Conservation (phyloP, 2,329 filamentous ascomycete species). For the Botrytis aclada region DNA sequence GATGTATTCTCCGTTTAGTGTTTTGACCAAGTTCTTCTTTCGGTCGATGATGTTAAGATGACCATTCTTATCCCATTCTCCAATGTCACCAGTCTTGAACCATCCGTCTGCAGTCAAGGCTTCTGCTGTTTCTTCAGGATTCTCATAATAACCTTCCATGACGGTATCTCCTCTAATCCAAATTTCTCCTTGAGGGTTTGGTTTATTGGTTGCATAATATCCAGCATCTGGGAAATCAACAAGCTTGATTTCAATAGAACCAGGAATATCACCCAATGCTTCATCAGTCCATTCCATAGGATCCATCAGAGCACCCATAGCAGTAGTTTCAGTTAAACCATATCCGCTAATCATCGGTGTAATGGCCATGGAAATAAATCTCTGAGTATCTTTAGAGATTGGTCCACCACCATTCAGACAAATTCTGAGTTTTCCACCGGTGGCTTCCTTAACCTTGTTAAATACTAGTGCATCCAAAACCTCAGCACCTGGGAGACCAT, state of each 20-base stretch:
- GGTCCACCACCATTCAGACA: slow-evolving; percentile 94
- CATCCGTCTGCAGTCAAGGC: slow-evolving; percentile 80
- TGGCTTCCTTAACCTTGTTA: slow-evolving; percentile 85
- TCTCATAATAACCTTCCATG: slow-evolving; percentile 75
- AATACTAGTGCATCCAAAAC: slow-evolving; percentile 83
- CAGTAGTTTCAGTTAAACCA: slow-evolving; percentile 88
- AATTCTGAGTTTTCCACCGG: slow-evolving; percentile 82
- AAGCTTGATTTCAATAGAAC: slow-evolving; percentile 81
- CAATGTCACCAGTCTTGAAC: slow-evolving; percentile 97
- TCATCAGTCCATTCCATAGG: slow-evolving; percentile 79
- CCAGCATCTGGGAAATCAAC: slow-evolving; percentile 88
- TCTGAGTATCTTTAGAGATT: slow-evolving; percentile 80
- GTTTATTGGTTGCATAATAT: slow-evolving; percentile 66
- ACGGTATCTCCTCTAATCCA: slow-evolving; percentile 79
- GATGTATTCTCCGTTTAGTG: slow-evolving; percentile 92
- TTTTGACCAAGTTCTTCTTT: slow-evolving; percentile 98
- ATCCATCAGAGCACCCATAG: slow-evolving; percentile 77
- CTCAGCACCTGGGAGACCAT: slow-evolving; percentile 62
- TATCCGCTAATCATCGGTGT: slow-evolving; percentile 95
- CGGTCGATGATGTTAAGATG: slow-evolving; percentile 88
- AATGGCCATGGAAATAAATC: slow-evolving; percentile 87
- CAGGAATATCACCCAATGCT: slow-evolving; percentile 75
- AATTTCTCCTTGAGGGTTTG: slow-evolving; percentile 85
- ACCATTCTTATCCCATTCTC: slow-evolving; percentile 77
- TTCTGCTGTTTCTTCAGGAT: slow-evolving; percentile 79